Evolutionary conservation across 2,329 filamentous ascomycete genomes (phyloP).

Genomic region (Ophiostoma quercus): DNA sequence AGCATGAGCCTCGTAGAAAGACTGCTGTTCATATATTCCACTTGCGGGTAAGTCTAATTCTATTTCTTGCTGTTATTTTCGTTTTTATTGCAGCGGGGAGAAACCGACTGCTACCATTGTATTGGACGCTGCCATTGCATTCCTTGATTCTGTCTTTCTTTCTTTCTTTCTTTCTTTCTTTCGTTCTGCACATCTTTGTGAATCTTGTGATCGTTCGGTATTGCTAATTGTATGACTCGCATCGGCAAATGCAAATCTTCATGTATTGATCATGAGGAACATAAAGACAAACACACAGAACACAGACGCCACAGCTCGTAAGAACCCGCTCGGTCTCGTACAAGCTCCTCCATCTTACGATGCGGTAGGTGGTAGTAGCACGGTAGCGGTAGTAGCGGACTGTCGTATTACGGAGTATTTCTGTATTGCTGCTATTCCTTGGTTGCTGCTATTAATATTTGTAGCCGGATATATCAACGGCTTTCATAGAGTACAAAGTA

Average conservation of each 20-base stretch:
- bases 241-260: no score
- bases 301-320: neutral
- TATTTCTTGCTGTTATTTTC: neutral
- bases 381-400: neutral
- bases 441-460: neutral
- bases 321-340: neutral
- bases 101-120: neutral
- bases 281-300: neutral
- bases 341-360: neutral
- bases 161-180: neutral
- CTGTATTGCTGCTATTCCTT: neutral
- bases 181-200: no score
- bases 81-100: neutral
- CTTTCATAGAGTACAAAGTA: no score
- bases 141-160: neutral
- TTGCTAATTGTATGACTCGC: neutral
- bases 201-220: neutral
- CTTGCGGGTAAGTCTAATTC: slow-evolving; percentile 7
- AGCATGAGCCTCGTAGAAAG: neutral
- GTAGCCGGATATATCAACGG: neutral
- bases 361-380: neutral
- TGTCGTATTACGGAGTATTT: neutral
- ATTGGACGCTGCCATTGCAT: neutral
- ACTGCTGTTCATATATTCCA: neutral
- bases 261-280: no score